Conservation (phyloP, 1,284 basidiomycete genomes). For the Boletus smithii region DNA sequence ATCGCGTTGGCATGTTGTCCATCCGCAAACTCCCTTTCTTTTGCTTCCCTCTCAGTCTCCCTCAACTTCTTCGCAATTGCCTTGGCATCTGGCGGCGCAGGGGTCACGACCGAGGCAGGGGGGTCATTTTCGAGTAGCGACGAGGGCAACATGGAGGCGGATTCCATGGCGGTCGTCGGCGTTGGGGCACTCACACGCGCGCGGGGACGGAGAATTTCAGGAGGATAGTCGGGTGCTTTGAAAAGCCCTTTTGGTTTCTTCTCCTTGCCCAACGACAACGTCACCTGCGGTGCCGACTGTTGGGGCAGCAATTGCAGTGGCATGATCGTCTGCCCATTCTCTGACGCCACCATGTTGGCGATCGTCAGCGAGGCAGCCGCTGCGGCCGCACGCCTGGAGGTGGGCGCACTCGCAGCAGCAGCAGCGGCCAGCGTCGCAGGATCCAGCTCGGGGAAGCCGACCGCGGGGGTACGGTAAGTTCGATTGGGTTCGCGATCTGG, state of each 20-base stretch:
- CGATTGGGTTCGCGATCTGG: constrained; percentile 93
- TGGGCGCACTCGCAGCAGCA: constrained; percentile 61
- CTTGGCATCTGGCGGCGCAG: constrained; percentile 44
- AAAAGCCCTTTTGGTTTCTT: constrained; percentile 71
- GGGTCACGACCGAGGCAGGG: constrained; percentile 36
- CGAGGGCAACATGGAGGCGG: constrained; percentile 51
- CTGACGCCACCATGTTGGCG: constrained; percentile 80
- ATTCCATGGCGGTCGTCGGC: constrained; percentile 63
- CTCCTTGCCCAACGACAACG: constrained; percentile 48
- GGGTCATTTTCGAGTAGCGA: constrained; percentile 51
- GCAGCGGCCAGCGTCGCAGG: constrained; percentile 62
- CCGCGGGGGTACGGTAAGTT: constrained; percentile 85
- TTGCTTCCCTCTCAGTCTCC: constrained; percentile 74
- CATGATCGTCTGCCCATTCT: constrained; percentile 64
- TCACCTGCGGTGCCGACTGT: constrained; percentile 36
- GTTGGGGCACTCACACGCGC: constrained; percentile 57
- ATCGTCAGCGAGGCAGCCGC: constrained; percentile 78
- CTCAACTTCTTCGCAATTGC: constrained; percentile 57
- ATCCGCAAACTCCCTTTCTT: constrained; percentile 76
- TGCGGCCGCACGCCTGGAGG: constrained; percentile 77
- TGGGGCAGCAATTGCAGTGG: constrained; percentile 49
- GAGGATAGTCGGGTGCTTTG: constrained; percentile 62
- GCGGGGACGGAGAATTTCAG: constrained; percentile 53
- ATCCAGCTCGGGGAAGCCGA: constrained; percentile 79
- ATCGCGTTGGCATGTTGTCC: constrained; percentile 80